Evolutionary conservation across 2,329 filamentous ascomycete species (phyloP), one percentile per base, ranked within the genome.

Genomic region (Celoporthe dispersa): DNA sequence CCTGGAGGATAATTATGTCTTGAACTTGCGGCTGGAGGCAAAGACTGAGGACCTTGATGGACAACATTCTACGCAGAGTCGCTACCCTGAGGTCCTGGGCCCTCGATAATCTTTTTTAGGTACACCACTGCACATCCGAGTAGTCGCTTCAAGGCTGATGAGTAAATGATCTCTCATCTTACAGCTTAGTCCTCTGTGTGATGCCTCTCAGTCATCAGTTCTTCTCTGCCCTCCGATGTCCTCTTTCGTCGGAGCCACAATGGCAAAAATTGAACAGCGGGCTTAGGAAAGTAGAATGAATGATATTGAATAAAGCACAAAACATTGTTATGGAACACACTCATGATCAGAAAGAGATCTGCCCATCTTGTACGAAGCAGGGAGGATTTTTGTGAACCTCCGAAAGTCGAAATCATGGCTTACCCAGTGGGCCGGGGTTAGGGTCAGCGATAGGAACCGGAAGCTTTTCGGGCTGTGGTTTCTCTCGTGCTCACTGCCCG

Each of bases 41-140:
- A 37, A 33, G 39, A 22, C 22, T 63, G 60, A 63, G 60, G 39
- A 63, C 60, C 60, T 63, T 63, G 60, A 63, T 63, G 35, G 37
- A 51, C 19, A 19, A 19, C 16, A 33, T 16, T 14, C 6, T n/a
- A 37, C 22, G 6, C 19, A 25, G 19, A 25, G 31, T n/a, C 31
- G 28, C 9, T 35, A 35, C 3, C 55, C 3, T 7, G 14, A 22
- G 19, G 25, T 3, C 33, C 8, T 22, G 25, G 2, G 33, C 8
- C 31, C 1, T 6, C 6, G 9, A 35, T 5, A 12, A n/a, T 33
- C 28, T 9, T 14, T 7, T 9, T 14, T 7, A 57, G 28, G 14
- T 3, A 19, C 3, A 57, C 37, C 14, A 28, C 11, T 1, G 12
- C 8, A 3, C 19, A 55, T 14, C 0, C 6, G n/a, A 55, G 12